Conservation (phyloP, 495 filamentous ascomycete genomes). For the Hyaloscypha bicolor region DNA sequence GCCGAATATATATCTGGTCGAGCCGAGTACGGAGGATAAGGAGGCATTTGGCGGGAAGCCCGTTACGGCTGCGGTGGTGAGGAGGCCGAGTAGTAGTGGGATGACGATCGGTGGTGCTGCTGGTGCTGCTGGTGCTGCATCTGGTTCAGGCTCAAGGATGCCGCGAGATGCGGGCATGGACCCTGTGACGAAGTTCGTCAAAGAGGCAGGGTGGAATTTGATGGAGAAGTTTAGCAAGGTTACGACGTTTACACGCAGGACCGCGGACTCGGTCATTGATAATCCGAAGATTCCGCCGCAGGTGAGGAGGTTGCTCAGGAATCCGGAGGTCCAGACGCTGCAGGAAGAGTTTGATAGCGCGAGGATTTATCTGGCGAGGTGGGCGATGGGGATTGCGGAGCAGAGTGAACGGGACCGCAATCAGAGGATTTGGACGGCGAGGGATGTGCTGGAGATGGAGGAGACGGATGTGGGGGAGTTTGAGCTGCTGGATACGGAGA, state of each 20-base stretch:
- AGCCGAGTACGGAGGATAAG: conserved; percentile 83
- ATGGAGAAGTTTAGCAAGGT: conserved; percentile 95
- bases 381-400: conserved; percentile 98
- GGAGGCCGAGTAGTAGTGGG: conserved; percentile 40
- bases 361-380: conserved; percentile 87
- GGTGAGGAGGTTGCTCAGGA: conserved; percentile 79
- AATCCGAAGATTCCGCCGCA: conserved; percentile 83
- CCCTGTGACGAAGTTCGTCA: conserved; percentile 89
- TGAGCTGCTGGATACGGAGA: conserved; percentile 85
- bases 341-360: conserved; percentile 98
- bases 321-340: conserved; percentile 92
- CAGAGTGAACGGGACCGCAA: conserved; percentile 86
- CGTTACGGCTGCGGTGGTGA: conserved; percentile 45
- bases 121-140: conserved; percentile 34
- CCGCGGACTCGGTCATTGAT: conserved; percentile 88
- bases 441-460: conserved; percentile 91
- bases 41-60: conserved; percentile 72
- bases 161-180: conserved; percentile 80
- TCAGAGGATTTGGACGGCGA: conserved; percentile 88
- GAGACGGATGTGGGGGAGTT: conserved; percentile 94
- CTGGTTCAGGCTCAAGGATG: conserved; percentile 20
- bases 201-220: conserved; percentile 94
- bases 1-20: conserved; percentile 85
- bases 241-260: conserved; percentile 89
- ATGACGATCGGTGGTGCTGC: conserved; percentile 35